Base-by-base conservation (phyloP, 768 basidiomycete species). In the Macrolepiota fuliginosa region DNA sequence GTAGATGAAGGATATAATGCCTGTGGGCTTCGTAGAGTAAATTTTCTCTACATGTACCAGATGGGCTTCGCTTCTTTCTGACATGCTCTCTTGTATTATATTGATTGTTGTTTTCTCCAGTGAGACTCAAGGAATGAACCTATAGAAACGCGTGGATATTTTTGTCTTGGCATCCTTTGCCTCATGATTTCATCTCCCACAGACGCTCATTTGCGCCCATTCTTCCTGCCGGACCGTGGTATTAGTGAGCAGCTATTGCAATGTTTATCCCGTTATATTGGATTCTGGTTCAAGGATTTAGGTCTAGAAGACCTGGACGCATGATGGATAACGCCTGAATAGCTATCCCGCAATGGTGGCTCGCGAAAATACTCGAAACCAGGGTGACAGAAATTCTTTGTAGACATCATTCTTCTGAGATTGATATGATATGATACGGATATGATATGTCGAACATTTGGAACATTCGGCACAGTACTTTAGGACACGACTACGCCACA, bases 1-100 rank as follows among this genome's bases (percentile, higher is more conserved):
- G 66, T 70, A 74, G 69, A 76, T 71, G 85, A 82, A 76, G 81
- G 83, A 83, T 84, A 85, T 89, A 91, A 91, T 92, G 89, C 89
- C 80, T 74, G 69, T 70, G 65, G 61, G 66, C 68, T 65, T 65
- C 22, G 39, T 51, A 42, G 32, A 32, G 58, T 46, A 47, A 61
- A 12, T 11, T 67, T 52, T 64, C 62, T 63, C 68, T 64, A 57
- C 64, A 63, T 60, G 64, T 68, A 65, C 65, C 63, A 35, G 65
- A 67, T 61, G 76, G 74, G 81, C 82, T 84, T 84, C 83, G 82
- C 83, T 82, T 81, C 78, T 76, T 76, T 81, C 82, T 76, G 68
- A 83, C 81, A 84, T 71, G 60, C 66, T 58, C 62, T 55, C 52
- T 37, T 32, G 27, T 45, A 32, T 2, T 24, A 29, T n/a, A 37